Evolutionary conservation across 768 basidiomycete genomes (phyloP), one percentile per base, ranked within the genome.

Genomic region (Lepiota brunneoincarnata): DNA sequence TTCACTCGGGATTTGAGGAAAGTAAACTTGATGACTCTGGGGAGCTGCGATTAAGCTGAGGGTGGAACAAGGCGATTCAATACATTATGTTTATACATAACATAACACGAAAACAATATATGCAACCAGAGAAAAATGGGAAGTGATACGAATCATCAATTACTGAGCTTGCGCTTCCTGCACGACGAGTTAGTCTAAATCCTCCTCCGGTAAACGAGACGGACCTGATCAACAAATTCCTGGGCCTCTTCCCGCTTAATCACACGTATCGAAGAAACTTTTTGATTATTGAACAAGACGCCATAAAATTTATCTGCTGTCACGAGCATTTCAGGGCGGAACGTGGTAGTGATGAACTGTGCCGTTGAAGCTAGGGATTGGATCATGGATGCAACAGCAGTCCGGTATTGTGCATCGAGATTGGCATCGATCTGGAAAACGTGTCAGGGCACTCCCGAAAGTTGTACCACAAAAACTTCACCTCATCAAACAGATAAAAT

Each of bases 401-500:
- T 97, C 23, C 96, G 91, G 57, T 98, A 97, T 72, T 98, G 94
- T 4, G 95, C 94, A 61, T 98, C 96, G 43, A 99, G 78, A 63
- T 98, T 98, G 49, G 97, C 97, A 64, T 99, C 97, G 64, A 99
- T 98, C 87, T 89, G 54, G 9, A 51, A 52, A 34, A 34, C 24
- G 15, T 15, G 43, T 45, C 18, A 47, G 45, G 12, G 47, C 17
- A 15, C 18, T 12, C 46, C 24, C n/a, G 17, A 1, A 37, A 7
- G 12, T 6, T 3, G 24, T 12, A 45, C 15, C 6, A 3, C 10
- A 31, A 37, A 34, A 18, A 28, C 57, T 60, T 20, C 56, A 87
- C 88, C 77, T 98, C 97, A 66, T 99, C 97, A 63, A 99, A 98
- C n/a, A 99, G 78, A 69, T 98, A 98, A 75, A 99, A 99, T 1